These are phyloP conservation scores for Dionaea muscipula DNA, from an alignment of 179 eudicot species.

Conservation along the genomic window DNA sequence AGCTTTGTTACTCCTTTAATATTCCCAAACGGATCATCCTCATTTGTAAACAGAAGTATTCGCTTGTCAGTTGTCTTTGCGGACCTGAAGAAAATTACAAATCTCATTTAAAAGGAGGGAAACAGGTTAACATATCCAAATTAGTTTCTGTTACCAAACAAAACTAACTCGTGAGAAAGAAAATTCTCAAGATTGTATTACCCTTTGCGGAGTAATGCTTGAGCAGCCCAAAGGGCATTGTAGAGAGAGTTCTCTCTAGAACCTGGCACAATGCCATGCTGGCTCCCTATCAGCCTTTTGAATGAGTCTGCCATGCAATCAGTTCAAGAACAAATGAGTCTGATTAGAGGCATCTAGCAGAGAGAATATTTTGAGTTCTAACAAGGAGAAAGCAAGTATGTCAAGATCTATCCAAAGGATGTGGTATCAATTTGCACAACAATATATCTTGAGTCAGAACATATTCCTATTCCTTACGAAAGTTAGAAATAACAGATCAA, in stretches of 20 bases:
- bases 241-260: slow-evolving; percentile 80
- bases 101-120: not conserved
- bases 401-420: too few species aligned
- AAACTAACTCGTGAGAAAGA: not conserved
- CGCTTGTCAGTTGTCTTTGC: slow-evolving; percentile 74
- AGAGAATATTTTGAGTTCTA: too few species aligned
- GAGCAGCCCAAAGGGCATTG: slow-evolving; percentile 95
- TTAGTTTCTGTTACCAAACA: not conserved
- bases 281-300: slow-evolving; percentile 64
- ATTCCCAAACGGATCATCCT: slow-evolving; percentile 91
- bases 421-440: too few species aligned
- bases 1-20: slow-evolving; percentile 65
- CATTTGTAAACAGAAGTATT: slow-evolving; percentile 76
- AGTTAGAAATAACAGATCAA: too few species aligned
- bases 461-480: too few species aligned
- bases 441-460: too few species aligned
- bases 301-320: slow-evolving; percentile 45
- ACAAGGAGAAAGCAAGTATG: too few species aligned
- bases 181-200: slow-evolving; percentile 11
- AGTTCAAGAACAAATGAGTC: not conserved
- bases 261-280: slow-evolving; percentile 68
- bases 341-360: too few species aligned
- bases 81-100: slow-evolving; percentile 39
- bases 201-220: slow-evolving; percentile 93
- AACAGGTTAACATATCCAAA: not conserved